Conservation (phyloP, 306 rosid genomes). For the Castanospermum australe region DNA sequence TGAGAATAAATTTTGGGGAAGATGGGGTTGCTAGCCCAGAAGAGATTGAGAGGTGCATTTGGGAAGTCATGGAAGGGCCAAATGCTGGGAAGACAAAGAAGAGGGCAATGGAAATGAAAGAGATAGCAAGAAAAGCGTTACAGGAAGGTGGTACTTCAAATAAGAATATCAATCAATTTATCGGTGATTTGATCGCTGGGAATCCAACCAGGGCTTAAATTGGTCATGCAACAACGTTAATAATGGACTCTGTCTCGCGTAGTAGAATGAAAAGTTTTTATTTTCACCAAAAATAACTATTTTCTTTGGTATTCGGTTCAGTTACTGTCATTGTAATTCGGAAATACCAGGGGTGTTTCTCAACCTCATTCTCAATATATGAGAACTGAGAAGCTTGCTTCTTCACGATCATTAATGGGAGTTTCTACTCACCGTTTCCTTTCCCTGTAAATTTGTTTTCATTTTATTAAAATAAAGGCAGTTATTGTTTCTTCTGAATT, state of each 20-base stretch:
- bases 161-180: slow-evolving; percentile 32
- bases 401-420: too few species aligned
- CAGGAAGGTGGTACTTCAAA: slow-evolving; percentile 49
- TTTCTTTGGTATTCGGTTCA: too few species aligned
- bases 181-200: slow-evolving; percentile 21
- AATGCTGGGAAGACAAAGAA: slow-evolving; percentile 25
- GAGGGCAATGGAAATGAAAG: slow-evolving; percentile 36
- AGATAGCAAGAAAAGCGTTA: slow-evolving; percentile 29
- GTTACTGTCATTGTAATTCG: too few species aligned
- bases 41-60: slow-evolving; percentile 48
- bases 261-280: too few species aligned
- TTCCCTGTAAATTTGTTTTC: too few species aligned
- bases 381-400: too few species aligned
- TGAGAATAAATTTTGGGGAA: slow-evolving; percentile 17
- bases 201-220: neutral
- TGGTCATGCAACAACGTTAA: neutral
- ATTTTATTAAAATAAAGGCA: too few species aligned
- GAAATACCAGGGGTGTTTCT: too few species aligned
- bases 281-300: too few species aligned
- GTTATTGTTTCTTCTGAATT: too few species aligned
- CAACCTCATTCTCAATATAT: too few species aligned
- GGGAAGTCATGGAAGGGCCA: slow-evolving; percentile 42
- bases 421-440: too few species aligned
- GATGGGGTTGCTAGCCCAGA: slow-evolving; percentile 32
- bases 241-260: neutral